phyloP scores from a whole-genome alignment of 2,329 filamentous ascomycete species.

The Trichoderma sp. region DNA sequence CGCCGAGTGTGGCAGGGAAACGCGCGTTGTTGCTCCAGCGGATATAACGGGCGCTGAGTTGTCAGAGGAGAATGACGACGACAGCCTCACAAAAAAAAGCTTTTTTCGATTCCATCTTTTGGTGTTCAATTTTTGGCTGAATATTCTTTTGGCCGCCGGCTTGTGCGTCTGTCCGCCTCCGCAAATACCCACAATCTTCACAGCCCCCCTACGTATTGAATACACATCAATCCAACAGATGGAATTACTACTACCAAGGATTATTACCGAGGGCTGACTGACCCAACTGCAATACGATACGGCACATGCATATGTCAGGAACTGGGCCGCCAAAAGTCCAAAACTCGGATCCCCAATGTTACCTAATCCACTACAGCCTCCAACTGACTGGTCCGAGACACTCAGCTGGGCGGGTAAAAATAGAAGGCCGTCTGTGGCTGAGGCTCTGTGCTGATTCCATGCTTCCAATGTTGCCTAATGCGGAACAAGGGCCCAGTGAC shows the following conservation, averaged over 20 bases:
- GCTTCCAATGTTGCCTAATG: background rate
- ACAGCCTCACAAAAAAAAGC: background rate
- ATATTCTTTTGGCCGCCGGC: background rate
- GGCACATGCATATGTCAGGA: background rate
- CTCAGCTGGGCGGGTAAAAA: background rate
- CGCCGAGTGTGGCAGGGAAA: constrained; percentile 2
- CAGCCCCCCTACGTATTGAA: background rate
- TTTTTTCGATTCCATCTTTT: background rate
- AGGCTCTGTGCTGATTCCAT: background rate
- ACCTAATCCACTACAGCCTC: background rate
- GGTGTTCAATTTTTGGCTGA: background rate
- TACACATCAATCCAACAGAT: background rate
- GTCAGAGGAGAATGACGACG: background rate
- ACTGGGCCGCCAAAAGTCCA: background rate
- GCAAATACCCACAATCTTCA: background rate
- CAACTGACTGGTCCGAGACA: background rate
- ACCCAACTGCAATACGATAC: background rate
- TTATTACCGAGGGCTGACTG: background rate
- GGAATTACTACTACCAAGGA: background rate
- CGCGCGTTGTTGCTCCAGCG: background rate
- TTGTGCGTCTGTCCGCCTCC: background rate
- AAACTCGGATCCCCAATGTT: background rate
- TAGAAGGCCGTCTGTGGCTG: background rate
- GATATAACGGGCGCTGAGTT: background rate
- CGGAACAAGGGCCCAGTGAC: background rate